Percentiles rank a stretch among this genome's conserved stretches.
Conservation (phyloP, 1,284 basidiomycete genomes). For the Flammula alnicola region DNA sequence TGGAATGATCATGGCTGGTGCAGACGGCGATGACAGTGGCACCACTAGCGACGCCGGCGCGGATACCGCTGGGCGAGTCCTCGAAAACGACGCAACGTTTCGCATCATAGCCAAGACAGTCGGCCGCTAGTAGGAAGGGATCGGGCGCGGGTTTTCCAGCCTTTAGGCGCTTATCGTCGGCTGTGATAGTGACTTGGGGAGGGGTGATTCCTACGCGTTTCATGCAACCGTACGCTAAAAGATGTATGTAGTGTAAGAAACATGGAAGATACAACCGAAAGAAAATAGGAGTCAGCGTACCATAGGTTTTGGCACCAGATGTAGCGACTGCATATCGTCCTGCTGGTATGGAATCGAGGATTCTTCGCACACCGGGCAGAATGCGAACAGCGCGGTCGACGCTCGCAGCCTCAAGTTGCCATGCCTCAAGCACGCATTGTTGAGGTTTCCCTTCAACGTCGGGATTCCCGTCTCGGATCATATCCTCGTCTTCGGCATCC, state of each 20-base stretch:
- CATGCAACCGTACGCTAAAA: slow-evolving; percentile 69
- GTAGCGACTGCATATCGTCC: slow-evolving; percentile 78
- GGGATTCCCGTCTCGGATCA: not conserved
- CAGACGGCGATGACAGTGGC: slow-evolving; percentile 80
- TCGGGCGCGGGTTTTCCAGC: slow-evolving; percentile 73
- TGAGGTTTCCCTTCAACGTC: slow-evolving; percentile 41
- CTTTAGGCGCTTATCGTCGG: slow-evolving; percentile 74
- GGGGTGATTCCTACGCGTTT: slow-evolving; percentile 74
- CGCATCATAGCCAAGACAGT: slow-evolving; percentile 69
- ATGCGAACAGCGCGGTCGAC: slow-evolving; percentile 75
- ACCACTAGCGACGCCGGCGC: slow-evolving; percentile 72
- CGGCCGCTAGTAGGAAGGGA: slow-evolving; percentile 77
- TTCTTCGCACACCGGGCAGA: slow-evolving; percentile 71
- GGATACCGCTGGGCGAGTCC: slow-evolving; percentile 77
- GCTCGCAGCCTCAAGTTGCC: slow-evolving; percentile 63
- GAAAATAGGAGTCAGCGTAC: slow-evolving; percentile 39
- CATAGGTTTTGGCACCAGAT: slow-evolving; percentile 76
- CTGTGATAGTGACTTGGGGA: slow-evolving; percentile 77
- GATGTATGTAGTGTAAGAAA: slow-evolving; percentile 19
- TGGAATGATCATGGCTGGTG: slow-evolving; percentile 61
- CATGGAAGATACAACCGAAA: not conserved
- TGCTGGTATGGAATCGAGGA: slow-evolving; percentile 72
- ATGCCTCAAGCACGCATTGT: slow-evolving; percentile 47
- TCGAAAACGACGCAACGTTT: slow-evolving; percentile 73
- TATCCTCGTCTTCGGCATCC: slow-evolving; percentile 40